Conservation (phyloP, 2,329 filamentous ascomycete genomes). For the Ophiosphaerella herpotricha region DNA sequence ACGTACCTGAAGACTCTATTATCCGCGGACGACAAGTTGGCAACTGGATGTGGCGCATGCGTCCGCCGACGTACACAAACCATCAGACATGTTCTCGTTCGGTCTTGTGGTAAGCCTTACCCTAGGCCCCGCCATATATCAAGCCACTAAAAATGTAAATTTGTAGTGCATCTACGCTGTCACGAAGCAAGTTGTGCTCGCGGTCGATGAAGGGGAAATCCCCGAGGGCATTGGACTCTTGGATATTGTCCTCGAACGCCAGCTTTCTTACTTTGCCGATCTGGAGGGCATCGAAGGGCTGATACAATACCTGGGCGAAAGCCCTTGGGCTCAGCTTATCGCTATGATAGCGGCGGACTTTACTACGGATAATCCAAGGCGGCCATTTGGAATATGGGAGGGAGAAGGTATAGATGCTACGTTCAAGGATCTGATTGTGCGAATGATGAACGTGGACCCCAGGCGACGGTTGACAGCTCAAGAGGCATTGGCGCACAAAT, state of each 20-base stretch:
- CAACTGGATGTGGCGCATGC: slow-evolving; percentile 53
- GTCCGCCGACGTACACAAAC: slow-evolving; percentile 44
- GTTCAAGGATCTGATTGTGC: slow-evolving; percentile 19
- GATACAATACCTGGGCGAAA: slow-evolving; percentile 45
- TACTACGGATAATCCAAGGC: slow-evolving; percentile 47
- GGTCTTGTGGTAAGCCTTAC: no score
- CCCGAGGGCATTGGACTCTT: slow-evolving; percentile 44
- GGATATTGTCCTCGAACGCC: slow-evolving; percentile 50
- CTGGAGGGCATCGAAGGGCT: slow-evolving; percentile 48
- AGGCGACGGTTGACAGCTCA: slow-evolving; percentile 16
- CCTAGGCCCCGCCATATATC: no score
- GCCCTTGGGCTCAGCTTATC: slow-evolving; percentile 45
- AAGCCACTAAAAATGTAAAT: slow-evolving; percentile 31
- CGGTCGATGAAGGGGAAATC: slow-evolving; percentile 36
- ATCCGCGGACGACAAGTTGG: slow-evolving; percentile 46
- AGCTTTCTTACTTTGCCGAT: slow-evolving; percentile 56
- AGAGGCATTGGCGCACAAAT: slow-evolving; percentile 19
- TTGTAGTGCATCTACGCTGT: slow-evolving; percentile 52
- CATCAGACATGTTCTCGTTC: slow-evolving; percentile 50
- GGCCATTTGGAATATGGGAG: slow-evolving; percentile 36
- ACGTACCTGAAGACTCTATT: slow-evolving; percentile 44
- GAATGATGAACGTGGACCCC: slow-evolving; percentile 20
- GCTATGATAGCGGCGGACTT: slow-evolving; percentile 46
- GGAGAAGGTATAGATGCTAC: slow-evolving; percentile 3
- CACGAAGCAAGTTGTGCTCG: slow-evolving; percentile 44